phyloP scores from a whole-genome alignment of 2,329 filamentous ascomycete genomes.

The Penicillium palitans region DNA sequence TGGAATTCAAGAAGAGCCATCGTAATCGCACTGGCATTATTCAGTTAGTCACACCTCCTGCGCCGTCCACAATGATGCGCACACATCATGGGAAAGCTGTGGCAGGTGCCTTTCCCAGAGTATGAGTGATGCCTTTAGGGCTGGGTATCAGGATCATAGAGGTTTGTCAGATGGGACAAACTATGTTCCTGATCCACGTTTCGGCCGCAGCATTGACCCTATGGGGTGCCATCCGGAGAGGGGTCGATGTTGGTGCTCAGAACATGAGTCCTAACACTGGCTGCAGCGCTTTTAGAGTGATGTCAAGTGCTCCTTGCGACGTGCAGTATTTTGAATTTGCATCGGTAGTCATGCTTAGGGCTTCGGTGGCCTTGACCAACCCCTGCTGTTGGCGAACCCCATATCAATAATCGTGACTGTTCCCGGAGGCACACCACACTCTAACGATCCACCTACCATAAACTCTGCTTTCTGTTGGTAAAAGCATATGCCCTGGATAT shows the following conservation, averaged over 20 bases:
- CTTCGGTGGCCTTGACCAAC: conserved; percentile 7
- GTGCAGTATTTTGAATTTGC: conserved; percentile 9
- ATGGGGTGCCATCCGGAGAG: conserved; percentile 5
- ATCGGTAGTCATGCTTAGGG: conserved; percentile 10
- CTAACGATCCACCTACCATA: conserved; percentile 33
- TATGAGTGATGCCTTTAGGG: neutral
- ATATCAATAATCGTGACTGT: neutral
- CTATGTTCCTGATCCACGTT: conserved; percentile 11
- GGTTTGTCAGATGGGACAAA: conserved; percentile 14
- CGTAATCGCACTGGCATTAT: neutral
- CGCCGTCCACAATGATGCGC: conserved; percentile 8
- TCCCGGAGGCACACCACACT: conserved; percentile 19
- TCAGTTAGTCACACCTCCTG: conserved; percentile 7
- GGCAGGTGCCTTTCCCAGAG: conserved; percentile 12
- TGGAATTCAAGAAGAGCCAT: neutral
- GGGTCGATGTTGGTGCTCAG: conserved; percentile 11
- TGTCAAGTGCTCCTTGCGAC: conserved; percentile 16
- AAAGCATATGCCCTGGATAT: conserved; percentile 20
- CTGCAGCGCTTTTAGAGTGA: conserved; percentile 12
- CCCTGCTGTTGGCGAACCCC: conserved; percentile 4
- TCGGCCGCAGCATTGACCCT: conserved; percentile 12
- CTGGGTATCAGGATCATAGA: conserved; percentile 1
- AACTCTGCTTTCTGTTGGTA: conserved; percentile 28
- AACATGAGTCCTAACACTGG: conserved; percentile 2
- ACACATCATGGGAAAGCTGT: conserved; percentile 7